Evolutionary conservation across 1,139 yeast genomes (phyloP), one percentile per base, ranked within the genome.

Genomic region (Arxiozyma slooffiae): DNA sequence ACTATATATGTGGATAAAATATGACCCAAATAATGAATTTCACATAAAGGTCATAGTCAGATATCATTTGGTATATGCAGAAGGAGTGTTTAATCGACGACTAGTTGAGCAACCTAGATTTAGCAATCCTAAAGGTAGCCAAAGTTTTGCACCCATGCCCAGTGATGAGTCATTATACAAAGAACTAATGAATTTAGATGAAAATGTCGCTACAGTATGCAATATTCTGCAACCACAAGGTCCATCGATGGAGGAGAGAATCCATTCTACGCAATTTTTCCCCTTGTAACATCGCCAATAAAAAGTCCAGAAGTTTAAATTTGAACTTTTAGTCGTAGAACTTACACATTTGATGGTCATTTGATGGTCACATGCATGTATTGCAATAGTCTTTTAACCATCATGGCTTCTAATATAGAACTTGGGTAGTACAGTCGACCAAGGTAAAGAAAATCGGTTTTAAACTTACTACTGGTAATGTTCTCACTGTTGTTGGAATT

Each of bases 1-100:
- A 90, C 88, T 0, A 96, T 81, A 64, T 92, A 92, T 0, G 96
- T 85, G 1, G 96, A 83, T 1, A 95, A 84, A 6, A 94, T 68
- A 58, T 90, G 95, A 3, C 98, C 98, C 99, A 66, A 92, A 74
- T 14, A 92, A 73, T 1, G 99, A 98, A 65, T 92, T 92, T 52
- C 86, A 77, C 1, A 96, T 84, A 38, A 92, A 63, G 0, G 97
- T 86, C 78, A 92, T 79, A 0, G 96, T 86, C 55, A 90, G 68
- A 0, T 98, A 98, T 54, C 87, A 85, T 2, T 94, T 95, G 0
- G 95, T 85, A 48, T 85, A 80, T 0, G 95, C 82, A 0, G 96
- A 85, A 54, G 88, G 82, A 0, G 97, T 87, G 1, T 94, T 79
- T 64, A 92, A 92, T 49, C 97, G 71, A 51, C 88, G 67, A 0